Base-by-base conservation (phyloP, 208 protist species). In the Leishmania guyanensis region DNA sequence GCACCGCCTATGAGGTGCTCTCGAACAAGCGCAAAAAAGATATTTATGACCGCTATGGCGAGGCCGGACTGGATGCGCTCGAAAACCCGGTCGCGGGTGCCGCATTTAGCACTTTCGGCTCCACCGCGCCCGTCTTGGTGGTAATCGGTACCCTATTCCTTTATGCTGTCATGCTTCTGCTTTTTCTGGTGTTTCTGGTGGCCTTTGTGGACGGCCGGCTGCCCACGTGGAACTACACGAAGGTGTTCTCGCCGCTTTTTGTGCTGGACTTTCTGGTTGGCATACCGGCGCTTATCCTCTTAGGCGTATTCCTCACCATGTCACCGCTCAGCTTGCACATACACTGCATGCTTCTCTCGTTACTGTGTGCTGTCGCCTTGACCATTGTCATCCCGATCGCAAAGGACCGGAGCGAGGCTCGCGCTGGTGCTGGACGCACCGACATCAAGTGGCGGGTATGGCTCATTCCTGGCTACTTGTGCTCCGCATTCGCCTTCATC, bases 1-100 rank as follows among this genome's bases (percentile, higher is more conserved):
- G 90, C 73, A 83, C 90, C 29, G 99, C 99, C 26, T 99, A 99
- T 85, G 97, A 99, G 66, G 93, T 99, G 22, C 92, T 99, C 0
- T 92, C 84, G 26, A 95, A 99, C 80, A 75, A 80, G 48, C 64
- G 89, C 58, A 92, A 92, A 80, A 79, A 87, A 22, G 48, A 58
- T 6, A 88, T 93, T 50, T 96, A 96, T 77, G 93, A 96, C 73
- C 26, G 51, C 16, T 96, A 92, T 53, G 92, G 92, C 10, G 90
- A 86, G 53, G 88, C 84, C 0, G 90, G 89, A 5, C 78, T 92
- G 5, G 56, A 79, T 6, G 79, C 90, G 36, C 77, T 93, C 65
- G 88, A 93, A 46, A 87, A 90, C 84, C 86, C 84, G 3, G 68
- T 92, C 22, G 80, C 86, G 5, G 82, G 84, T 22, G 77, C 78